Conservation (phyloP, 106 monocot species). For the Dendrobium catenatum region DNA sequence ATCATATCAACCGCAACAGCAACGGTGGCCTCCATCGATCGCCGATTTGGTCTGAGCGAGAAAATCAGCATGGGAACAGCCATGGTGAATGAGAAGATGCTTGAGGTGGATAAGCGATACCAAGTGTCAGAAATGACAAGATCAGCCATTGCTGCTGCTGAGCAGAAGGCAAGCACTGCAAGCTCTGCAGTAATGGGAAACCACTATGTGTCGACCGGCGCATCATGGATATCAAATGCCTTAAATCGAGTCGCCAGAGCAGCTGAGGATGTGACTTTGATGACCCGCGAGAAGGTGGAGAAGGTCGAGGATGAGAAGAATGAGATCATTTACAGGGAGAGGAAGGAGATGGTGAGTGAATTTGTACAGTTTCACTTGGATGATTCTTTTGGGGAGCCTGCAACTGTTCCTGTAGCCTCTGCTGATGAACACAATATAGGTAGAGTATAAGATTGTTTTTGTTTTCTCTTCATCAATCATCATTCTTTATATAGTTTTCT, state of each 20-base stretch:
- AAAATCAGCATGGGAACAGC: slow-evolving; percentile 67
- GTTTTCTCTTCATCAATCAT: neutral
- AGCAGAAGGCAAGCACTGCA: slow-evolving; percentile 59
- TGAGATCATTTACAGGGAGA: slow-evolving; percentile 35
- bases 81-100: slow-evolving; percentile 48
- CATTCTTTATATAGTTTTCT: neutral
- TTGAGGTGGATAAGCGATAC: slow-evolving; percentile 64
- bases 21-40: slow-evolving; percentile 58
- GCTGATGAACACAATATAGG: slow-evolving; percentile 24
- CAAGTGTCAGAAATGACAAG: slow-evolving; percentile 66
- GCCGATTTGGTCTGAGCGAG: slow-evolving; percentile 53
- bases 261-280: slow-evolving; percentile 52
- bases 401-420: slow-evolving; percentile 25
- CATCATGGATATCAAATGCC: slow-evolving; percentile 68
- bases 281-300: slow-evolving; percentile 73
- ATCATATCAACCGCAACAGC: slow-evolving; percentile 61
- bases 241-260: slow-evolving; percentile 45
- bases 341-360: slow-evolving; percentile 38
- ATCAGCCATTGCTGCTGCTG: slow-evolving; percentile 58
- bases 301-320: slow-evolving; percentile 62
- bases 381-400: slow-evolving; percentile 36
- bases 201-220: slow-evolving; percentile 52
- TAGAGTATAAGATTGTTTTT: slow-evolving; percentile 10
- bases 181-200: slow-evolving; percentile 58
- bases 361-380: slow-evolving; percentile 49